Evolutionary conservation across 2,329 filamentous ascomycete species (phyloP), one percentile per base, ranked within the genome.

Genomic region (Fusarium udum): DNA sequence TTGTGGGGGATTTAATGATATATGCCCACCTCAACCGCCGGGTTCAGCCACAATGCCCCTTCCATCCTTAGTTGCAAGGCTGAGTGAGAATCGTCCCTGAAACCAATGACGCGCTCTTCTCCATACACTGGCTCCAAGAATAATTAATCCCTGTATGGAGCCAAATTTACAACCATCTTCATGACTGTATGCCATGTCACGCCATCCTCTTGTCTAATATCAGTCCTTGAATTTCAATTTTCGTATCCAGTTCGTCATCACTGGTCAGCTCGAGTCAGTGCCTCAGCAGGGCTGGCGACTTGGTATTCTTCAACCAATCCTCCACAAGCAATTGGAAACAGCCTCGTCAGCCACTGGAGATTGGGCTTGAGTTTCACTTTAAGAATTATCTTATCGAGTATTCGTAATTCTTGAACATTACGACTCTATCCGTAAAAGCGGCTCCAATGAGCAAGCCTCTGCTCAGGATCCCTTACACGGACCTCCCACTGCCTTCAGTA

Each of bases 391-490:
- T 45, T 18, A 59, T 43, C 34, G 51, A 67, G 53, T 36, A 36
- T 52, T 36, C 49, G 32, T 61, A 60, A 49, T 56, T 52, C 49
- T 60, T 48, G 9, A 12, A 24, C 26, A 31, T 53, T 34, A 13
- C 24, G 28, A 55, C 26, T 26, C 18, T 32, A n/a, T n/a, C n/a
- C n/a, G n/a, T n/a, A 8, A 32, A 46, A 43, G 57, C 40, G 52
- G 51, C 45, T 49, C 73, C 78, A 73, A 92, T 93, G 90, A 88
- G 87, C 82, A 92, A 89, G 82, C 89, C 92, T 77, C 88, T 94
- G 66, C 92, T 97, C 85, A 92, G 95, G 75, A 97, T 98, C 78
- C 95, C 95, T 67, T 98, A 95, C 81, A 97, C 94, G 79, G 91
- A 93, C 74, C 91, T 93, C 46, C 88, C 98, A 62, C 91, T 95